Base-by-base conservation (phyloP, 805 yeast species). In the Kodamaea neixiangensis region DNA sequence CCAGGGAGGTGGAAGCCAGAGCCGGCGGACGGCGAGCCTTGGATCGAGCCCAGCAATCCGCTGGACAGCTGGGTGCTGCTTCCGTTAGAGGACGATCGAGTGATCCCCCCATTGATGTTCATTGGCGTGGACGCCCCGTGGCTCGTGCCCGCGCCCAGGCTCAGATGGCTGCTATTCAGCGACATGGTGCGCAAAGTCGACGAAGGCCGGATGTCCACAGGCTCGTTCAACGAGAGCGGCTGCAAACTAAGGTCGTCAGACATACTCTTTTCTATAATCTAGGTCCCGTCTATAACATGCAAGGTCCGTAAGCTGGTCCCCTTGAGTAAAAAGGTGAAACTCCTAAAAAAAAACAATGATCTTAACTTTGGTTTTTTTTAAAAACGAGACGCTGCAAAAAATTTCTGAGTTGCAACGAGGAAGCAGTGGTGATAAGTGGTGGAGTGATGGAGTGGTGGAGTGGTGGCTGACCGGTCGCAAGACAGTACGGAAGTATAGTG, bases 181-280 rank as follows among this genome's bases (percentile, higher is more conserved):
- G 44, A 40, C 9, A 15, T 19, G 15, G 44, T 25, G 10, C 41
- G 19, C 6, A 20, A 17, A 19, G 41, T 15, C 20, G 41, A 17
- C 19, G 19, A 19, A 2, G 41, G 41, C 6, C 41, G 41, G n/a
- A 37, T 37, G 41, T 37, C 19, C 5, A 20, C 41, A 14, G 41
- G 41, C 41, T 35, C 48, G 10, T 35, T 29, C 37, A 45, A 45
- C 18, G 43, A 37, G 20, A 45, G 48, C 21, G 48, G 25, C 25
- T 34, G 31, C 20, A 45, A 33, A 15, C 38, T 45, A n/a, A 45
- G 43, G 40, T 45, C 43, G 4, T 45, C 43, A n/a, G 48, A 45
- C 48, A 45, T 45, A 41, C 15, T 39, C 9, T 31, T 45, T 31
- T 45, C 34, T 35, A 37, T 35, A 33, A 20, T 45, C 43, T 38